A percentile compares a stretch with the other conserved stretches of the same genome.
These are phyloP conservation scores for Alternaria sp. DNA, from an alignment of 2,329 filamentous ascomycete species.

Conservation along the genomic window DNA sequence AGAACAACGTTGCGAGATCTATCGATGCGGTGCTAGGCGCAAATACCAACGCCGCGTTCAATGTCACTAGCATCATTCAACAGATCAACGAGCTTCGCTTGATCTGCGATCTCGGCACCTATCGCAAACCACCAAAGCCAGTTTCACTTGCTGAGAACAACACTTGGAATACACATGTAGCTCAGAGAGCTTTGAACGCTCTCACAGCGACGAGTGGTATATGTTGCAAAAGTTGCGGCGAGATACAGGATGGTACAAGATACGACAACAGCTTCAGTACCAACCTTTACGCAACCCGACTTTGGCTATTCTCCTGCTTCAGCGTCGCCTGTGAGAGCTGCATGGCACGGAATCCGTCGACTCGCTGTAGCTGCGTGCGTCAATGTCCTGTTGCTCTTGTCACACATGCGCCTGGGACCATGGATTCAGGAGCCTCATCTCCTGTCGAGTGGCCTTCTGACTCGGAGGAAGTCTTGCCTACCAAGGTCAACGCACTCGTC, in stretches of 20 bases:
- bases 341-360: neutral
- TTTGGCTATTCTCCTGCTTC: neutral
- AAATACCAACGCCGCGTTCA: neutral
- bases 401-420: neutral
- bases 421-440: neutral
- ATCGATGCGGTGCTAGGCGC: neutral
- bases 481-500: neutral
- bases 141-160: neutral
- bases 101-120: slow-evolving; percentile 57
- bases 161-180: neutral
- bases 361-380: neutral
- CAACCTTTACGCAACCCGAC: neutral
- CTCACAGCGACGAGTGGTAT: neutral
- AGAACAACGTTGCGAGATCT: neutral
- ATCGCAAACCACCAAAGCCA: neutral
- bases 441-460: neutral
- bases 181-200: neutral
- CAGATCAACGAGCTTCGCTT: slow-evolving; percentile 57
- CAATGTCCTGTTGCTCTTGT: neutral
- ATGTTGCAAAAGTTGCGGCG: neutral
- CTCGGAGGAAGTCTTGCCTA: neutral
- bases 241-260: neutral
- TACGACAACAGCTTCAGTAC: neutral
- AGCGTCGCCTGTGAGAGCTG: neutral
- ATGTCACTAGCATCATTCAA: slow-evolving; percentile 45